phyloP scores from a whole-genome alignment of 306 rosid species.

The Castanopsis chinensis region DNA sequence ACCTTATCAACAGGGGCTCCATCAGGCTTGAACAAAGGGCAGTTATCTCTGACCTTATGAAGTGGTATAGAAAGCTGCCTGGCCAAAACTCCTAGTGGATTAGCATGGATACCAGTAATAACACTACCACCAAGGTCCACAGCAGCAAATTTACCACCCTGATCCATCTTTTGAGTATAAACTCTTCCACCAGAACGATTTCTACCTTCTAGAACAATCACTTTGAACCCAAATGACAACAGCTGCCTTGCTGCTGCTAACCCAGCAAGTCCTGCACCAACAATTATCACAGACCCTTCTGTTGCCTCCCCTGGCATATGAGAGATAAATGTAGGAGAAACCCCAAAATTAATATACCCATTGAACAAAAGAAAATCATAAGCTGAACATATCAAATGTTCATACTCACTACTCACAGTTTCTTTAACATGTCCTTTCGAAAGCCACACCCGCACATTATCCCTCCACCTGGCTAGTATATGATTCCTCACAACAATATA shows the following conservation, averaged over 20 bases:
- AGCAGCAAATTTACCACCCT: slow-evolving; percentile 58
- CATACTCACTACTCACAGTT: slow-evolving; percentile 73
- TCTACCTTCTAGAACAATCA: slow-evolving; percentile 81
- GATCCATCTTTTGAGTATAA: slow-evolving; percentile 83
- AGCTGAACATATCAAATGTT: slow-evolving; percentile 72
- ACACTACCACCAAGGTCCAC: slow-evolving; percentile 91
- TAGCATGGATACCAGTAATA: slow-evolving; percentile 92
- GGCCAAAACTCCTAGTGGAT: slow-evolving; percentile 92
- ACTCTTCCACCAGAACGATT: slow-evolving; percentile 92
- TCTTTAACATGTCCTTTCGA: slow-evolving; percentile 69
- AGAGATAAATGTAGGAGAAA: slow-evolving; percentile 57
- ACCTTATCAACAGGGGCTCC: slow-evolving; percentile 65
- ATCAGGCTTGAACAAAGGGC: slow-evolving; percentile 84
- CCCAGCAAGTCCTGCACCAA: slow-evolving; percentile 96
- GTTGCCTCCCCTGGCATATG: slow-evolving; percentile 56
- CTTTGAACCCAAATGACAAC: slow-evolving; percentile 78
- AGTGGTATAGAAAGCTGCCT: slow-evolving; percentile 92
- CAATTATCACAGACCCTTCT: slow-evolving; percentile 68
- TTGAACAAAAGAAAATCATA: slow-evolving; percentile 71
- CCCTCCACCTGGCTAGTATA: slow-evolving; percentile 84
- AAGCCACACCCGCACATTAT: slow-evolving; percentile 74
- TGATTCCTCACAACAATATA: slow-evolving; percentile 92
- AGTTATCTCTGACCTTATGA: slow-evolving; percentile 85
- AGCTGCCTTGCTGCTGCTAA: slow-evolving; percentile 95
- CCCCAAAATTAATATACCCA: slow-evolving; percentile 91